These are phyloP conservation scores for Trametes maxima DNA, from an alignment of 768 basidiomycete genomes.

Conservation along the genomic window DNA sequence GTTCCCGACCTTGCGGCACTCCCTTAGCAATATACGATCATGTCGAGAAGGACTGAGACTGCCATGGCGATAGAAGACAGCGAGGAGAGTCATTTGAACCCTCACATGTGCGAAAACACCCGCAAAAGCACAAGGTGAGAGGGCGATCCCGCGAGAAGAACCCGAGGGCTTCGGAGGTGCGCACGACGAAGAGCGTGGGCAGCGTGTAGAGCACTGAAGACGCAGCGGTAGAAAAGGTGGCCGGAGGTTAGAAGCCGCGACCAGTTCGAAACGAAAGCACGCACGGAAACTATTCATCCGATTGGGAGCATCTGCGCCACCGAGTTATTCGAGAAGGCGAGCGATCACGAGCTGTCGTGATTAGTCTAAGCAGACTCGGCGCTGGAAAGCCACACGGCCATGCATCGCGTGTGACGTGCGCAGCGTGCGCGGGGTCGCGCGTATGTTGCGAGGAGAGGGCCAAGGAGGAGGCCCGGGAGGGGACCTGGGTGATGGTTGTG, in stretches of 20 bases:
- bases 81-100: too few species aligned
- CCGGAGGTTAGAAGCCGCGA: constrained; percentile 11
- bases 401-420: background rate
- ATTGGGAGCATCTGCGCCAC: constrained; percentile 11
- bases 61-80: too few species aligned
- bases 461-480: background rate
- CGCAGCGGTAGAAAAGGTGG: background rate
- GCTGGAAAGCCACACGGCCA: constrained; percentile 5
- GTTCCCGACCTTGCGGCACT: too few species aligned
- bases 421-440: background rate
- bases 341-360: constrained; percentile 18
- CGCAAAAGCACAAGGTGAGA: too few species aligned
- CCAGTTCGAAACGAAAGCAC: constrained; percentile 2
- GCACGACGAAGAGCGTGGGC: too few species aligned
- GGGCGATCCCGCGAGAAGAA: too few species aligned
- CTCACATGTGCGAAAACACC: too few species aligned
- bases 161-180: too few species aligned
- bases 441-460: background rate
- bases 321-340: constrained; percentile 8
- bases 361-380: constrained; percentile 14
- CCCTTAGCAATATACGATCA: too few species aligned
- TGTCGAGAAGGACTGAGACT: too few species aligned
- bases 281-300: constrained; percentile 12
- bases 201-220: too few species aligned
- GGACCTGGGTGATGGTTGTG: background rate